A percentile compares a stretch with the other conserved stretches of the same genome.
Conservation (phyloP, 1,284 basidiomycete genomes). For the Puccinia novopanici region DNA sequence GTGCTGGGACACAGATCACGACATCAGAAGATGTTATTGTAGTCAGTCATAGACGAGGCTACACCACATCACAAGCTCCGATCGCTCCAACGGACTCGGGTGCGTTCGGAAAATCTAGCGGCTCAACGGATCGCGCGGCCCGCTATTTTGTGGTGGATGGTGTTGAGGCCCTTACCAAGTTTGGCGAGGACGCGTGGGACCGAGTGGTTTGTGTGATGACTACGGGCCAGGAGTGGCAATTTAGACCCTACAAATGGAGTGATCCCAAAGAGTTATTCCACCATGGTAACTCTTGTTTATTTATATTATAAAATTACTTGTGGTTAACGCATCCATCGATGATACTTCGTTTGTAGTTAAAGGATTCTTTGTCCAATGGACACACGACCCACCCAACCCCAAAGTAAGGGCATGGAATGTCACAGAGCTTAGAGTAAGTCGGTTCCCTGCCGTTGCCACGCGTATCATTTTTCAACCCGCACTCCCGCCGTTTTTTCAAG, state of each 20-base stretch:
- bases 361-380: slow-evolving; percentile 88
- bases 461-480: slow-evolving; percentile 24
- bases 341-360: slow-evolving; percentile 67
- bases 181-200: slow-evolving; percentile 88
- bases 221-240: slow-evolving; percentile 96
- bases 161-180: slow-evolving; percentile 85
- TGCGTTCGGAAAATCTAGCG: slow-evolving; percentile 65
- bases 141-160: slow-evolving; percentile 79
- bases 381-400: slow-evolving; percentile 81
- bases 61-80: background rate
- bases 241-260: slow-evolving; percentile 91
- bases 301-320: slow-evolving; percentile 19
- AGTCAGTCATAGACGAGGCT: slow-evolving; percentile 61
- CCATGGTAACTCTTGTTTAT: slow-evolving; percentile 68
- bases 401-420: slow-evolving; percentile 97
- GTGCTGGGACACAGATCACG: slow-evolving; percentile 59
- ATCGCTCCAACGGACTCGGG: slow-evolving; percentile 1
- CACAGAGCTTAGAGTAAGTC: slow-evolving; percentile 79
- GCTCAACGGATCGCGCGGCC: slow-evolving; percentile 62
- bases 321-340: slow-evolving; percentile 34
- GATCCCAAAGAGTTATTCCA: slow-evolving; percentile 89
- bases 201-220: slow-evolving; percentile 95
- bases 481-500: slow-evolving; percentile 25
- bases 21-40: slow-evolving; percentile 78
- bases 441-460: slow-evolving; percentile 15